A percentile compares a stretch with the other conserved stretches of the same genome.
Evolutionary conservation across 345 rosid genomes (phyloP).

Genomic region (Noccaea bulbosa): DNA sequence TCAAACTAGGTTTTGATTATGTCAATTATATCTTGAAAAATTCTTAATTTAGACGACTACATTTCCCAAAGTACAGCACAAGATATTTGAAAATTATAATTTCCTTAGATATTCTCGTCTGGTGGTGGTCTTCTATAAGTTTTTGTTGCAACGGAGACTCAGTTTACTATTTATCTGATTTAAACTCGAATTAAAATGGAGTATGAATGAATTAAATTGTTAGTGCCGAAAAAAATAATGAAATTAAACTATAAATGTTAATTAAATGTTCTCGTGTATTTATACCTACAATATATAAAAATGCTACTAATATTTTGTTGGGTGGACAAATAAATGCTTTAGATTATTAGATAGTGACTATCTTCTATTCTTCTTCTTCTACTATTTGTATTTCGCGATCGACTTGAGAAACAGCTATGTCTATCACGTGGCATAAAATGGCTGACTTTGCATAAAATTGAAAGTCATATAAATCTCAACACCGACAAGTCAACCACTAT

Average conservation of each 20-base stretch:
- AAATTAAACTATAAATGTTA: not conserved
- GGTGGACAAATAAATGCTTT: not conserved
- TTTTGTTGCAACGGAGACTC: not conserved
- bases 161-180: not conserved
- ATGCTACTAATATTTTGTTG: not conserved
- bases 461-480: constrained; percentile 13
- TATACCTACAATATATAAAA: not conserved
- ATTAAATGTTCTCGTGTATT: not conserved
- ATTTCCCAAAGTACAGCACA: not conserved
- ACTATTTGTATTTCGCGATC: constrained; percentile 16
- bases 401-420: not conserved
- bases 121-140: not conserved
- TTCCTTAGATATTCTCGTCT: not conserved
- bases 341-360: not conserved
- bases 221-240: not conserved
- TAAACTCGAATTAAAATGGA: not conserved
- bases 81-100: not conserved
- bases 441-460: constrained; percentile 19
- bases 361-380: not conserved
- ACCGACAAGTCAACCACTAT: constrained; percentile 39
- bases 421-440: constrained; percentile 29
- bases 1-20: not conserved
- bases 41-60: not conserved
- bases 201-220: too few relatives aligned
- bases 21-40: not conserved